Evolutionary conservation across 495 filamentous ascomycete genomes (phyloP), one percentile per base, ranked within the genome.

Genomic region (Penicillium ucsense): DNA sequence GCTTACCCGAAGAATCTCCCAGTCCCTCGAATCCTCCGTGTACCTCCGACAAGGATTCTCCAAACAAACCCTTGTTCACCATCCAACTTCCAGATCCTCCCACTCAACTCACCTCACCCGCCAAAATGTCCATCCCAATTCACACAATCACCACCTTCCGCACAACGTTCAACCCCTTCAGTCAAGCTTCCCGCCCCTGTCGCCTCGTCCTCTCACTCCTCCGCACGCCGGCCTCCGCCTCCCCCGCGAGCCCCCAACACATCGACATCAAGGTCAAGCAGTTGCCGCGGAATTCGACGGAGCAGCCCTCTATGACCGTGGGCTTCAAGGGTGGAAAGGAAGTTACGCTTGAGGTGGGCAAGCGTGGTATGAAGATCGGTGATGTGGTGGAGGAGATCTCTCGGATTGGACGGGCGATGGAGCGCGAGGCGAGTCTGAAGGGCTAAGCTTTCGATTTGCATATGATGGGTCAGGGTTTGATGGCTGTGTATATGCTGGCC

Each of bases 121-220:
- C 50, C 63, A 79, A 63, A 49, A 98, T 98, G 92, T 83, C 95
- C 38, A 94, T 74, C 58, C 71, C 71, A 32, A 50, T 72, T 57
- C 56, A 57, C 49, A 69, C 67, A 41, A 84, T 98, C 69, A 85
- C 88, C 59, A 76, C 85, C 57, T 82, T 97, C 50, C 76, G 78
- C 48, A 83, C 87, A 53, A 78, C 75, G 59, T 96, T 95, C 83
- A 94, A 94, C 68, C 94, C 94, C 20, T 99, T 97, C 79, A 79
- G 77, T 4, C 73, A 77, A 9, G 70, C 75, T 56, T 75, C 84
- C 34, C 87, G 88, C 56, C 83, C 89, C 31, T 88, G 88, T 32
- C 82, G 94, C 8, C 68, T 90, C 39, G 89, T 99, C 63, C 84
- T 97, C 53, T 82, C 86, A 27, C 75, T 84, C 38, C 82, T 99